Conservation (phyloP, 345 rosid genomes). For the Geranium rotundifolium region DNA sequence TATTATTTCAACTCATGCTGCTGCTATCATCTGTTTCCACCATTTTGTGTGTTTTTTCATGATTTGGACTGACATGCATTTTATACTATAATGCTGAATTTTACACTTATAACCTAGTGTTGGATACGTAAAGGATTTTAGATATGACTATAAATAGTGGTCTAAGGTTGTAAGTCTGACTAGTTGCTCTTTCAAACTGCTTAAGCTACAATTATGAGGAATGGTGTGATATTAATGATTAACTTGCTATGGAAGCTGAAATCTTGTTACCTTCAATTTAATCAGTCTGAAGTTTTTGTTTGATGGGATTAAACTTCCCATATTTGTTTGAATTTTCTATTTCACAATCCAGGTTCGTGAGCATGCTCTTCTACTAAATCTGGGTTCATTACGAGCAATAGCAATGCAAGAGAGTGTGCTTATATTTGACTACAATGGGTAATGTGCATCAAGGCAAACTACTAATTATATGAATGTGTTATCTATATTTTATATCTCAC, state of each 20-base stretch:
- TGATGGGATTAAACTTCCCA: neutral
- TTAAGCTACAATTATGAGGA: neutral
- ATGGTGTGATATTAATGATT: neutral
- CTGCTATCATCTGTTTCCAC: neutral
- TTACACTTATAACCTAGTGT: neutral
- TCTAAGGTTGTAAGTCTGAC: neutral
- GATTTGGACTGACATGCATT: neutral
- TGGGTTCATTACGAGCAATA: conserved; percentile 82
- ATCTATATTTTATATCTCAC: neutral
- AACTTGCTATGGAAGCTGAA: neutral
- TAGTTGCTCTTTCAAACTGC: neutral
- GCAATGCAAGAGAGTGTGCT: conserved; percentile 77
- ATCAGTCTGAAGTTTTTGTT: neutral
- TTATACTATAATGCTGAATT: neutral
- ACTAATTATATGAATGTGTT: neutral
- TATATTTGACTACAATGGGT: conserved; percentile 80
- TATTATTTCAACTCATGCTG: conserved; percentile 14
- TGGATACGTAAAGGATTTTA: neutral
- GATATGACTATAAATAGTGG: neutral
- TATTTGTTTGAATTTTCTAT: neutral
- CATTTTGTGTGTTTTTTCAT: conserved; percentile 1
- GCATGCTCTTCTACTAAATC: conserved; percentile 68
- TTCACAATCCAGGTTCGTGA: conserved; percentile 57
- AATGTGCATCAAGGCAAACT: conserved; percentile 3
- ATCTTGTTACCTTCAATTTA: neutral